Percentiles rank a stretch among this genome's conserved stretches.
These are phyloP conservation scores for Talaromyces wortmannii DNA, from an alignment of 495 filamentous ascomycete genomes.

Conservation along the genomic window DNA sequence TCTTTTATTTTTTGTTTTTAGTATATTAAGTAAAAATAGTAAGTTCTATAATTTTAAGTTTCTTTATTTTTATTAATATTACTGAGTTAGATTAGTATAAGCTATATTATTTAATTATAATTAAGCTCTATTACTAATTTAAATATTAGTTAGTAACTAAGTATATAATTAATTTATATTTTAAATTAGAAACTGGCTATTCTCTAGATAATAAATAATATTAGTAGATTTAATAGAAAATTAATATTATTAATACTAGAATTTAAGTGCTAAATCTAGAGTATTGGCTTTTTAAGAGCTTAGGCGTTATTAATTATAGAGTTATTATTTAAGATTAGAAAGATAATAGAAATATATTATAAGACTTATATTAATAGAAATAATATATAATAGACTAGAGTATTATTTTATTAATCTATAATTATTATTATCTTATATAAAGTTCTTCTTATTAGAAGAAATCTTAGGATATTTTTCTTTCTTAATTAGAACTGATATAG, in stretches of 20 bases:
- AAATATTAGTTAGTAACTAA: background rate
- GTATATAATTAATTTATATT: background rate
- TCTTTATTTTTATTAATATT: background rate
- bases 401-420: background rate
- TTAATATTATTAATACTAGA: background rate
- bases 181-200: background rate
- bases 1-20: no score
- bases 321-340: background rate
- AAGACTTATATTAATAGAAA: background rate
- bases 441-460: background rate
- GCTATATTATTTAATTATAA: background rate
- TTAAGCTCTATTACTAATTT: background rate
- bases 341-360: background rate
- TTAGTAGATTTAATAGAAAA: background rate
- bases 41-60: background rate
- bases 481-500: background rate
- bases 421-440: background rate
- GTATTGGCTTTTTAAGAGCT: background rate
- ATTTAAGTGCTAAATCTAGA: background rate
- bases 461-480: background rate
- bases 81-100: background rate
- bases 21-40: no score
- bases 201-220: background rate
- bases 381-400: background rate
- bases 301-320: background rate